Base-by-base conservation (phyloP, 2,329 filamentous ascomycete species). In the Lasiodiplodia hormozganensis region DNA sequence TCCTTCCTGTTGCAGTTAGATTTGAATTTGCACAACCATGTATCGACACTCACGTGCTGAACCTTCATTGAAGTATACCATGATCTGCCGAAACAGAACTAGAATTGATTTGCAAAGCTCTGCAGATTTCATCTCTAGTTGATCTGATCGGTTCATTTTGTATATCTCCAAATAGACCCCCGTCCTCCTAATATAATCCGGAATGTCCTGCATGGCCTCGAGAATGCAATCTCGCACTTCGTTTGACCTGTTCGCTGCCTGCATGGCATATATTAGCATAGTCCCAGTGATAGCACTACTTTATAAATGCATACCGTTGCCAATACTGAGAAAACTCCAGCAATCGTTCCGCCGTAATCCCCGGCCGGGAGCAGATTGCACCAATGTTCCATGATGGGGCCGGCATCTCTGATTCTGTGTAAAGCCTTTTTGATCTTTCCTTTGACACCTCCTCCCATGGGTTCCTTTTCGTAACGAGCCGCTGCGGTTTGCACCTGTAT, bases 291-390 rank as follows among this genome's bases (percentile, higher is more conserved):
- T n/a, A n/a, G n/a, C n/a, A n/a, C n/a, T n/a, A n/a, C n/a, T n/a
- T n/a, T n/a, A n/a, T n/a, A n/a, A n/a, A n/a, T n/a, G n/a, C 54
- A 23, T 57, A 57, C 54, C 10, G 54, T 38, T 6, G 34, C 54
- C 2, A 57, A 11, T 11, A 57, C 40, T 2, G 54, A 57, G 10
- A 57, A 57, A 5, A 57, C 54, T 7, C 54, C 34, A 25, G 54
- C 54, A 57, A 57, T 40, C 12, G 31, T 57, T 3, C 31, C 54
- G 10, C 54, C 54, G 34, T 57, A 57, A 16, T 57, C 54, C 0
- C 54, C 54, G 3, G n/a, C 12, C 7, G 54, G 54, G 2, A 57
- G 54, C 18, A 57, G 31, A 23, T 16, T 40, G 18, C 54, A 57
- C 54, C 54, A 57, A 7, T 57, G 54, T 11, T 25, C 54, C 54